phyloP scores from a whole-genome alignment of 1,139 yeast genomes.

The Wickerhamomyces sp. region DNA sequence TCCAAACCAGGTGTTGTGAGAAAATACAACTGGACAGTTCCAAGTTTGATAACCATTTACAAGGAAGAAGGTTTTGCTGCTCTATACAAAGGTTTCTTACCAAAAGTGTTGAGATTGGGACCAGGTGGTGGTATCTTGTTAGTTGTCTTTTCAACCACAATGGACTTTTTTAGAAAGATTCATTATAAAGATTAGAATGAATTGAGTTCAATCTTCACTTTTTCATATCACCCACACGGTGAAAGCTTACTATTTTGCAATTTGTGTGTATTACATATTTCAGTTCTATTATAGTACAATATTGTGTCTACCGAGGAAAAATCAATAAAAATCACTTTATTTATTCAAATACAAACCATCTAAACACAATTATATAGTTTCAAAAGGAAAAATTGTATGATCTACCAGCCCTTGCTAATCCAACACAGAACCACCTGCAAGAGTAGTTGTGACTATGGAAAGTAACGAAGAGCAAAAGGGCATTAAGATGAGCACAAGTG shows the following conservation, averaged over 20 bases:
- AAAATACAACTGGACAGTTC: conserved; percentile 90
- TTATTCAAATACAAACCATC: background rate
- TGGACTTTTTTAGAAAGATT: conserved; percentile 83
- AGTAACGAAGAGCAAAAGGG: conserved; percentile 39
- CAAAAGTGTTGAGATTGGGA: conserved; percentile 95
- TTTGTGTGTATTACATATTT: background rate
- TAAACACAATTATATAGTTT: conserved; percentile 1
- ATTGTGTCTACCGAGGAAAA: too few species aligned
- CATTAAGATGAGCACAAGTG: conserved; percentile 53
- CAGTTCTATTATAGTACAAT: background rate
- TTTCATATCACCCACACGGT: too few species aligned
- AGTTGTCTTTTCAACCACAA: conserved; percentile 90
- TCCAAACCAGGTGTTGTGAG: conserved; percentile 55
- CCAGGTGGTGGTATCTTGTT: conserved; percentile 98
- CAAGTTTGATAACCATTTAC: conserved; percentile 69
- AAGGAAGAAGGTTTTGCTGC: conserved; percentile 89
- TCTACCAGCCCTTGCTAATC: conserved; percentile 56
- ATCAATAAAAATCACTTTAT: background rate
- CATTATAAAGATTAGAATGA: conserved; percentile 29
- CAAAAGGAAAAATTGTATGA: conserved; percentile 36
- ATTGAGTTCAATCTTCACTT: too few species aligned
- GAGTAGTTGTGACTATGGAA: conserved; percentile 25
- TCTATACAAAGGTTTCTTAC: conserved; percentile 89
- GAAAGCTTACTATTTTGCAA: background rate
- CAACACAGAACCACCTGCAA: conserved; percentile 32